Evolutionary conservation across 257 asterid species (phyloP).

Genomic region (Osmanthus fragrans): DNA sequence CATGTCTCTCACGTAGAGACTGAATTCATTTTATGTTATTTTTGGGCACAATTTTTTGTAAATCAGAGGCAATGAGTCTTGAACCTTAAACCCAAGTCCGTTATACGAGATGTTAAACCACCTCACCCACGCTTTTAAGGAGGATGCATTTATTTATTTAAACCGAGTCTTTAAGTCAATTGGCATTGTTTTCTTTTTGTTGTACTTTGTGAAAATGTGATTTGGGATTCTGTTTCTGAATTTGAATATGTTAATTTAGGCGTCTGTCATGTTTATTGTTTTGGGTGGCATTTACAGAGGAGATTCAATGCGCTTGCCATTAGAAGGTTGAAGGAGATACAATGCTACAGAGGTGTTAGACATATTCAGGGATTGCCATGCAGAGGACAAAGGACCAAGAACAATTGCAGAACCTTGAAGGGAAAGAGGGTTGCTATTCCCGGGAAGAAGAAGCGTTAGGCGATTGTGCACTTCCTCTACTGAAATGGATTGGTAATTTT

Average conservation of each 20-base stretch:
- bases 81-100: not conserved
- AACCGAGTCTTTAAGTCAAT: not conserved
- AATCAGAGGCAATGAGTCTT: not conserved
- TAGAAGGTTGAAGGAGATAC: conserved; percentile 88
- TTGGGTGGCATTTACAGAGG: conserved; percentile 48
- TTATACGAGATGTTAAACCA: not conserved
- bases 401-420: conserved; percentile 89
- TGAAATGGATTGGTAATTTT: conserved; percentile 22
- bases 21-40: not conserved
- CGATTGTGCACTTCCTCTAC: conserved; percentile 9
- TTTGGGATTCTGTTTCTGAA: not conserved
- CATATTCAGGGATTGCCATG: conserved; percentile 96
- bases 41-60: not conserved
- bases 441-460: conserved; percentile 79
- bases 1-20: not conserved
- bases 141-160: not conserved
- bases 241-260: not conserved
- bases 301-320: conserved; percentile 85
- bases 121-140: not conserved
- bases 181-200: not conserved
- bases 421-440: conserved; percentile 88
- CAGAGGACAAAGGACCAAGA: conserved; percentile 92
- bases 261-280: not conserved
- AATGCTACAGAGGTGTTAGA: conserved; percentile 90
- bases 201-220: not conserved